These are phyloP conservation scores for Incumbomyces lentus DNA, from an alignment of 2,329 filamentous ascomycete genomes.

Conservation along the genomic window DNA sequence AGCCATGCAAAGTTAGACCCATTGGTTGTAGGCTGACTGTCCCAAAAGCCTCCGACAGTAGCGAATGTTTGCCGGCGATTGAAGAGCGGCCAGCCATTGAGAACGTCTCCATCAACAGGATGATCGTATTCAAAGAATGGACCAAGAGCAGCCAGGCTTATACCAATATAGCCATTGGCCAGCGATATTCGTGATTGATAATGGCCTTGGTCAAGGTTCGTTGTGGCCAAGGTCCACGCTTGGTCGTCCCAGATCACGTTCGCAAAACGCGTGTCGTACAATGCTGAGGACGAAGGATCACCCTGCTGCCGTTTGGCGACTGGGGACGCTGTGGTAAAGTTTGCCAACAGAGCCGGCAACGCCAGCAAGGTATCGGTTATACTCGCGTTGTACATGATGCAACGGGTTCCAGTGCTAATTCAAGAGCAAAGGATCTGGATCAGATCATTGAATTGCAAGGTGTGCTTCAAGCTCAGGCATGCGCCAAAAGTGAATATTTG, in stretches of 20 bases:
- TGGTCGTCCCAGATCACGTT: conserved; percentile 50
- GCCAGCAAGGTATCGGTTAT: conserved; percentile 1
- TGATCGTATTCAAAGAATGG: conserved; percentile 53
- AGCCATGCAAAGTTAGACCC: conserved; percentile 59
- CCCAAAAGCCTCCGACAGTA: conserved; percentile 58
- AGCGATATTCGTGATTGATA: conserved; percentile 51
- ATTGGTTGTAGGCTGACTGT: conserved; percentile 48
- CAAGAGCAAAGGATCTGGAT: background rate
- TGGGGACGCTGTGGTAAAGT: conserved; percentile 2
- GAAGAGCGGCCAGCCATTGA: conserved; percentile 60
- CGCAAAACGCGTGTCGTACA: conserved; percentile 41
- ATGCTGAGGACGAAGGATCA: conserved; percentile 6
- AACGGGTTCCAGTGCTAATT: background rate
- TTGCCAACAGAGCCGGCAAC: conserved; percentile 1
- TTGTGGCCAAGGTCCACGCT: conserved; percentile 47
- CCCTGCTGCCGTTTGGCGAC: background rate
- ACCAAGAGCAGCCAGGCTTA: conserved; percentile 52
- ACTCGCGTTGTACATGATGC: background rate
- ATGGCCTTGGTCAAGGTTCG: conserved; percentile 45
- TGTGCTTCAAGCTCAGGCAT: background rate
- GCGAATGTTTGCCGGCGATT: conserved; percentile 54
- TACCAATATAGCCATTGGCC: conserved; percentile 56
- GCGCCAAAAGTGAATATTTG: too few relatives aligned
- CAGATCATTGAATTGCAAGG: background rate
- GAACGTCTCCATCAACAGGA: conserved; percentile 40